phyloP scores from a whole-genome alignment of 768 basidiomycete species.

The Mycena maculata region DNA sequence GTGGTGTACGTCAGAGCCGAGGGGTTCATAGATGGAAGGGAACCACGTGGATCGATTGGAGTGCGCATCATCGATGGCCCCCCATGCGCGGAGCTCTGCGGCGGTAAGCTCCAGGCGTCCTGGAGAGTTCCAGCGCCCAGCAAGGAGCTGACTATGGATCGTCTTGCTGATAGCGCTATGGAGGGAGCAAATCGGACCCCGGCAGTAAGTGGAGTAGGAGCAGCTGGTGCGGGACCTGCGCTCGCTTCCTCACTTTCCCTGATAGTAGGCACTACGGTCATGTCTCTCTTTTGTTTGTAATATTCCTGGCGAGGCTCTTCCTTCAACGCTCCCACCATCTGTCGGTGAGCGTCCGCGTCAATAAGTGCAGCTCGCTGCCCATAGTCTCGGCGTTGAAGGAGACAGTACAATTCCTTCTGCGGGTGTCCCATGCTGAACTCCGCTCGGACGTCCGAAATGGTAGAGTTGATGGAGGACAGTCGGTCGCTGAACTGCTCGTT shows the following conservation, averaged over 20 bases:
- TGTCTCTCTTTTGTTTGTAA: not conserved
- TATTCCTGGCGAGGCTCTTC: not conserved
- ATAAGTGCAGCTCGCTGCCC: not conserved
- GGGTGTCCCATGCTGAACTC: not conserved
- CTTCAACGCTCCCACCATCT: too few relatives aligned
- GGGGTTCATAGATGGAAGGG: too few relatives aligned
- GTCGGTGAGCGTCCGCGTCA: not conserved
- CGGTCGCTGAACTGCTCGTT: not conserved
- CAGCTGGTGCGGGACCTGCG: too few relatives aligned
- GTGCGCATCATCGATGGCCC: not conserved
- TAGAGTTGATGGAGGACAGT: conserved; percentile 5
- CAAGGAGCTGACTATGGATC: not conserved
- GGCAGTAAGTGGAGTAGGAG: too few relatives aligned
- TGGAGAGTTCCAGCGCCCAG: not conserved
- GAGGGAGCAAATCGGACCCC: not conserved
- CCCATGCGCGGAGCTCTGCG: not conserved
- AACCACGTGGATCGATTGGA: too few relatives aligned
- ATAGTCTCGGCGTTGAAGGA: not conserved
- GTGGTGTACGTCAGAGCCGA: too few relatives aligned
- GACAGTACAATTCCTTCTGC: not conserved
- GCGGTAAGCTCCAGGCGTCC: too few relatives aligned
- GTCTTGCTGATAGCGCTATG: not conserved
- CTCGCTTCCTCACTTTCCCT: too few relatives aligned
- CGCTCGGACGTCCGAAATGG: conserved; percentile 4
- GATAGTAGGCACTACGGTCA: not conserved